Base-by-base conservation (phyloP, 257 asterid species). In the Solanum rostratum region DNA sequence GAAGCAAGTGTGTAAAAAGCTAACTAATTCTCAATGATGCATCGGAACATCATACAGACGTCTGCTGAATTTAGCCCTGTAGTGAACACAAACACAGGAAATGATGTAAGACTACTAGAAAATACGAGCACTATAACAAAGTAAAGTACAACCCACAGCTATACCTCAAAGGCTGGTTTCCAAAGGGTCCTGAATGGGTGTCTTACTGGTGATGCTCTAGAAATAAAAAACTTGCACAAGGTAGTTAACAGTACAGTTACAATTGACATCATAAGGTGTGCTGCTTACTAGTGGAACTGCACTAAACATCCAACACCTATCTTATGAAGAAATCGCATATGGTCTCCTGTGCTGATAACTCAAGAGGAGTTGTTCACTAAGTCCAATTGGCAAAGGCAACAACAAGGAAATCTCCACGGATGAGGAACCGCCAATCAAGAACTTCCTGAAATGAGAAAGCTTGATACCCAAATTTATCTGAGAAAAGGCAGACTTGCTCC, bases 341-440 rank as follows among this genome's bases (percentile, higher is more conserved):
- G 89, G 91, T 90, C 91, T 84, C 92, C 84, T 87, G 90, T 78
- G 85, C 88, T 90, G 90, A 86, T 92, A 90, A 88, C 88, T 91
- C 78, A 86, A 84, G 83, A 79, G 85, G 86, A 87, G 89, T 86
- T 89, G 90, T 89, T 86, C 90, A 90, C 95, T 93, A 95, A 85
- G 98, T 95, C 91, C 94, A 92, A 88, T 94, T 91, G 93, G 94
- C 94, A 86, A 93, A 94, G 90, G 97, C 91, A 89, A 95, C 92
- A 85, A 97, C 94, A 90, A 90, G 95, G 88, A 89, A 95, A 88
- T 90, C 90, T 87, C 98, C 94, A 90, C 88, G 86, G 89, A 87
- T 85, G 90, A 95, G 89, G 88, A 91, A 91, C 87, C 92, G 92
- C 98, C 98, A 95, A 84, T 94, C 93, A 69, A 95, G 97, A 83